Conservation (phyloP, 345 rosid genomes). For the Eucalyptus decipiens region DNA sequence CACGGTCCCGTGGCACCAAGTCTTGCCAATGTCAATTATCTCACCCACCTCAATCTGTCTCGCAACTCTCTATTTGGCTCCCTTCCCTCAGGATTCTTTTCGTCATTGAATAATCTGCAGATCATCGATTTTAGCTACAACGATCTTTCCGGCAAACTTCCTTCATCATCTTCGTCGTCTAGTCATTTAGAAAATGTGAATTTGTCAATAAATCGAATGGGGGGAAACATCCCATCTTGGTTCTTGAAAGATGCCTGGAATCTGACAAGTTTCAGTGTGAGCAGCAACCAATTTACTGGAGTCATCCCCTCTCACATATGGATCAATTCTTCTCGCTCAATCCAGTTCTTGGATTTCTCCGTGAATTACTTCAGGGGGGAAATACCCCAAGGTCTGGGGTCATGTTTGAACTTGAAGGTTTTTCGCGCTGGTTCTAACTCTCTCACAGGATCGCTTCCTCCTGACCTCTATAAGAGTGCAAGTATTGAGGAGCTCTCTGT, state of each 20-base stretch:
- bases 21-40: not conserved
- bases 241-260: not conserved
- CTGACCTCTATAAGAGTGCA: not conserved
- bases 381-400: not conserved
- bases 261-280: not conserved
- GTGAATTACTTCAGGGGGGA: not conserved
- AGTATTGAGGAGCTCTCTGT: not conserved
- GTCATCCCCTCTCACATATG: not conserved
- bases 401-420: not conserved
- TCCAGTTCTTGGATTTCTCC: not conserved
- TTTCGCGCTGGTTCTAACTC: not conserved
- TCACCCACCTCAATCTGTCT: slow-evolving; percentile 2
- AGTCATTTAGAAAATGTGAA: not conserved
- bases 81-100: not conserved
- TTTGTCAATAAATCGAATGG: not conserved
- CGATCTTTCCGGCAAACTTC: not conserved
- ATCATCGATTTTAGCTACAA: slow-evolving; percentile 4
- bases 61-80: not conserved
- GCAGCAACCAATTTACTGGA: not conserved
- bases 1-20: not conserved
- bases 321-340: not conserved
- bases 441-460: not conserved
- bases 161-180: not conserved
- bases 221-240: not conserved
- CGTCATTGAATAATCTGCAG: not conserved